Evolutionary conservation across 345 rosid genomes (phyloP).

Genomic region (Alliaria petiolata): DNA sequence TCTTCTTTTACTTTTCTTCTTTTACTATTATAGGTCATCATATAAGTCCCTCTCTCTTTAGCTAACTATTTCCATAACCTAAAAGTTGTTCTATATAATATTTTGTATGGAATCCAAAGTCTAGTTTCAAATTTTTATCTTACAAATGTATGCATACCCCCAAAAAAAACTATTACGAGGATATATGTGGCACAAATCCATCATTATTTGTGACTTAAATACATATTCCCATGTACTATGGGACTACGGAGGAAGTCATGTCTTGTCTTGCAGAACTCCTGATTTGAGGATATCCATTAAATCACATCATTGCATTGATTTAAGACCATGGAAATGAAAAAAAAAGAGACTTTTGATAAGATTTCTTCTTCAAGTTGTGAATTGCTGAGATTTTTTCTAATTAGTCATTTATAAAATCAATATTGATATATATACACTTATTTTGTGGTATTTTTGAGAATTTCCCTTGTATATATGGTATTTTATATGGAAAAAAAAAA

Average conservation of each 20-base stretch:
- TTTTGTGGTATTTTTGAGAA: too few species aligned
- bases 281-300: not conserved
- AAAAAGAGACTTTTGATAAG: too few species aligned
- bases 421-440: too few species aligned
- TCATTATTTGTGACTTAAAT: not conserved
- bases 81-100: not conserved
- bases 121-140: not conserved
- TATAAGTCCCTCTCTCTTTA: not conserved
- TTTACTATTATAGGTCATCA: not conserved
- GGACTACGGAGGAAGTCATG: not conserved
- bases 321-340: too few species aligned
- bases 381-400: not conserved
- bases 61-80: slow-evolving; percentile 9
- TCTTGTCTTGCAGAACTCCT: not conserved
- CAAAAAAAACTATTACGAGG: too few species aligned
- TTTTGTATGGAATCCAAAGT: slow-evolving; percentile 32
- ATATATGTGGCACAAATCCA: too few species aligned
- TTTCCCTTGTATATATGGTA: not conserved
- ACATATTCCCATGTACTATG: not conserved
- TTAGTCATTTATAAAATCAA: not conserved
- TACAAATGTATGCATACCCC: too few species aligned
- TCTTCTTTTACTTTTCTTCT: not conserved
- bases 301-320: too few species aligned
- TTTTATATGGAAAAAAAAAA: not conserved
- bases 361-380: not conserved